Evolutionary conservation across 2,329 filamentous ascomycete genomes (phyloP), one percentile per base, ranked within the genome.

Genomic region (Paracamarosporium sp.): DNA sequence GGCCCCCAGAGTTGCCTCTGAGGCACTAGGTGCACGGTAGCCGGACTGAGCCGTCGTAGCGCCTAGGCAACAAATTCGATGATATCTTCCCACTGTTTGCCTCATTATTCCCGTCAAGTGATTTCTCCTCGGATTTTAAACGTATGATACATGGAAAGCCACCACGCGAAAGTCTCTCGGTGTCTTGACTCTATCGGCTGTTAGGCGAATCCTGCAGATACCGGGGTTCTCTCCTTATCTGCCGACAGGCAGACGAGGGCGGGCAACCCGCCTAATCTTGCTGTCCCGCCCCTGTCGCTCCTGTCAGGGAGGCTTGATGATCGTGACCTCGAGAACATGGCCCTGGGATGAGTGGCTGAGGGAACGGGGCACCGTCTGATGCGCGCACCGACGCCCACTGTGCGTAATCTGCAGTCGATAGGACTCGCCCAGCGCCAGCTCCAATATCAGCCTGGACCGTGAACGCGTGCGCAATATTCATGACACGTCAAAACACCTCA

Each of bases 361-460:
- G 28, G 56, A 53, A 60, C 53, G 53, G 57, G 27, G 56, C 53
- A 33, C 38, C 13, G 12, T 25, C 28, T 35, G 46, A 51, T 22
- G 5, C 40, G 30, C 15, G 36, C 33, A 31, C 5, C 17, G 28
- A 33, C 28, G 28, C 44, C 22, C 27, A 20, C n/a, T 35, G 17
- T 22, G 13, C 44, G 41, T 11, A 31, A 47, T 35, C 30, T 47
- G 44, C 28, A 7, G 8, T 38, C 22, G 27, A 30, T 24, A 35
- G 17, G 11, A 22, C 12, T 47, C 17, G 44, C n/a, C 7, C 25
- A 43, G 8, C 31, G 12, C 46, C 30, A 5, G 25, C 22, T 36
- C 9, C 22, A 13, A 50, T 22, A 35, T 33, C 28, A 30, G 45
- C 15, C 31, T 50, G 20, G 27, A 20, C n/a, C 20, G 9, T 28